These are phyloP conservation scores for Russula sp. DNA, from an alignment of 768 basidiomycete genomes.

Conservation along the genomic window DNA sequence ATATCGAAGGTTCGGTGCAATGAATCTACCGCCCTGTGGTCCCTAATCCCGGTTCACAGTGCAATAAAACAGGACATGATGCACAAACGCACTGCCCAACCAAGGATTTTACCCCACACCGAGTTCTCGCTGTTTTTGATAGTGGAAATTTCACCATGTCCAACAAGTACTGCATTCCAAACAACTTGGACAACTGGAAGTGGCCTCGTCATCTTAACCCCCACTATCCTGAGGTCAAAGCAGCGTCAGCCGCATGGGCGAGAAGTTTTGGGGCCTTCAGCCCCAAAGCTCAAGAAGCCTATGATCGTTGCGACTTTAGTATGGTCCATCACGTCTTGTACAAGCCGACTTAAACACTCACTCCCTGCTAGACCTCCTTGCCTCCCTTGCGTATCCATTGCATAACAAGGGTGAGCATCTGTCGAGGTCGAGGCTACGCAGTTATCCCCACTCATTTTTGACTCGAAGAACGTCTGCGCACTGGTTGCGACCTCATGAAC, in stretches of 20 bases:
- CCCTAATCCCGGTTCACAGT: not conserved
- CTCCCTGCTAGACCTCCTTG: conserved; percentile 22
- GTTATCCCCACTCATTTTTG: not conserved
- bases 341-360: not conserved
- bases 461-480: conserved; percentile 18
- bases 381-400: conserved; percentile 27
- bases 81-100: not conserved
- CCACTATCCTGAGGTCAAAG: conserved; percentile 24
- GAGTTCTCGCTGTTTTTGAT: not conserved
- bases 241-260: conserved; percentile 25
- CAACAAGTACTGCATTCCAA: conserved; percentile 17
- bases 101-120: not conserved
- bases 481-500: conserved; percentile 29
- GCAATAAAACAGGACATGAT: not conserved
- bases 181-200: conserved; percentile 24
- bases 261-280: conserved; percentile 26
- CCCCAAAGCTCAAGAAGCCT: conserved; percentile 24
- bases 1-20: not conserved
- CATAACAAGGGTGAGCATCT: conserved; percentile 17
- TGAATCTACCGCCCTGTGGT: not conserved
- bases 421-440: not conserved
- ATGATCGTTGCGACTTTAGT: conserved; percentile 28
- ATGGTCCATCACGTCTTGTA: not conserved
- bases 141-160: conserved; percentile 3
- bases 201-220: conserved; percentile 27